A percentile compares a stretch with the other conserved stretches of the same genome.
phyloP scores from a whole-genome alignment of 2,329 filamentous ascomycete genomes.

The Colletotrichum simmondsii region DNA sequence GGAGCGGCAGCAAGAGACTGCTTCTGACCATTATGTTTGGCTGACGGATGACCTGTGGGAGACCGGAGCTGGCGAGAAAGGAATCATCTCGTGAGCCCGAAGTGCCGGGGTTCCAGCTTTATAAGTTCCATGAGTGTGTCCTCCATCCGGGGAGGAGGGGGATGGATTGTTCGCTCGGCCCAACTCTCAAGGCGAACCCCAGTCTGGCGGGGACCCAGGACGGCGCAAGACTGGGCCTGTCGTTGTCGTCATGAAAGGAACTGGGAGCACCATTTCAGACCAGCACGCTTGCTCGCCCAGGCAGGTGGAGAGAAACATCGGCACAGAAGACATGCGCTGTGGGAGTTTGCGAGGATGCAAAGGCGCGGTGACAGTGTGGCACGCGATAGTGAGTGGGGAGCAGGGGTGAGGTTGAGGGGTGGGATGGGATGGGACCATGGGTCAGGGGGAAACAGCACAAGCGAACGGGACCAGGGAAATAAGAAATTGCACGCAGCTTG shows the following conservation, averaged over 20 bases:
- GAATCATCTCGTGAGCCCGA: neutral
- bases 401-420: neutral
- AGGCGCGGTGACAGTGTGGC: constrained; percentile 10
- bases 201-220: neutral
- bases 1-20: constrained; percentile 46
- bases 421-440: constrained; percentile 10
- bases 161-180: neutral
- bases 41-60: constrained; percentile 26
- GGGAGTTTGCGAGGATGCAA: constrained; percentile 6
- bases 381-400: constrained; percentile 14
- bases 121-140: constrained; percentile 10
- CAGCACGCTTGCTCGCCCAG: constrained; percentile 23
- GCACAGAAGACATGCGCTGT: neutral
- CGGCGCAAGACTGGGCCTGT: neutral
- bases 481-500: constrained; percentile 22
- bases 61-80: constrained; percentile 23
- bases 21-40: constrained; percentile 49
- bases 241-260: constrained; percentile 20
- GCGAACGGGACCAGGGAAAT: constrained; percentile 6
- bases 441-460: neutral
- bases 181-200: neutral
- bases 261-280: neutral
- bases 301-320: constrained; percentile 18
- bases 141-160: neutral
- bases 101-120: constrained; percentile 17